A percentile compares a stretch with the other conserved stretches of the same genome.
Conservation (phyloP, 1,284 basidiomycete genomes). For the Grifola frondosa region DNA sequence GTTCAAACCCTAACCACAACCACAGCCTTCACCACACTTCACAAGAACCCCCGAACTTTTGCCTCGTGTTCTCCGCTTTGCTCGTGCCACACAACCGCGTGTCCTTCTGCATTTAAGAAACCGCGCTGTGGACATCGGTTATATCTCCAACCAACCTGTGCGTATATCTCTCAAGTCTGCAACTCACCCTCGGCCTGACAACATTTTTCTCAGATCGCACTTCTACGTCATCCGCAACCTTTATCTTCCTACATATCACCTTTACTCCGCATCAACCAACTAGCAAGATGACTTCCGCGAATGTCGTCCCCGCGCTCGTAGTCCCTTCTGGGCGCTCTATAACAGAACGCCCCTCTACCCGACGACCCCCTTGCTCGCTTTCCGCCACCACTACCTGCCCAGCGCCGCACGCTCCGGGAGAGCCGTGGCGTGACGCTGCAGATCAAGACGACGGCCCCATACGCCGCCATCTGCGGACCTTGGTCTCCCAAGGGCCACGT, state of each 20-base stretch:
- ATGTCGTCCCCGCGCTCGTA: slow-evolving; percentile 5
- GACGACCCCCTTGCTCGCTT: slow-evolving; percentile 25
- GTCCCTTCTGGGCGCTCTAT: slow-evolving; percentile 9
- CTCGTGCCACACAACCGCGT: slow-evolving; percentile 11
- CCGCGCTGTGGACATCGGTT: slow-evolving; percentile 2
- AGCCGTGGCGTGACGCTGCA: slow-evolving; percentile 27
- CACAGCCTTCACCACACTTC: too few relatives aligned
- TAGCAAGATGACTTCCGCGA: slow-evolving; percentile 7
- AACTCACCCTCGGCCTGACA: slow-evolving; percentile 10
- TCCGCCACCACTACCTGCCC: slow-evolving; percentile 22
- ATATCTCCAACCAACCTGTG: background rate
- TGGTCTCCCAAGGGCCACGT: slow-evolving; percentile 27
- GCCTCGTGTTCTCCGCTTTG: slow-evolving; percentile 12
- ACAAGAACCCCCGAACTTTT: slow-evolving; percentile 1
- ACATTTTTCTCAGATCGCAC: background rate
- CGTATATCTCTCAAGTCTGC: slow-evolving; percentile 12
- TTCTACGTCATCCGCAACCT: background rate
- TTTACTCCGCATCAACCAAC: background rate
- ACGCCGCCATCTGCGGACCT: slow-evolving; percentile 9
- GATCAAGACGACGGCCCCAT: slow-evolving; percentile 15
- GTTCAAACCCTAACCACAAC: too few relatives aligned
- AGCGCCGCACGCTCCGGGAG: slow-evolving; percentile 21
- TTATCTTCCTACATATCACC: background rate
- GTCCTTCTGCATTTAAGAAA: slow-evolving; percentile 10
- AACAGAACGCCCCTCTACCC: slow-evolving; percentile 17